Conservation (phyloP, 257 asterid species). For the Solanum paucissectum region DNA sequence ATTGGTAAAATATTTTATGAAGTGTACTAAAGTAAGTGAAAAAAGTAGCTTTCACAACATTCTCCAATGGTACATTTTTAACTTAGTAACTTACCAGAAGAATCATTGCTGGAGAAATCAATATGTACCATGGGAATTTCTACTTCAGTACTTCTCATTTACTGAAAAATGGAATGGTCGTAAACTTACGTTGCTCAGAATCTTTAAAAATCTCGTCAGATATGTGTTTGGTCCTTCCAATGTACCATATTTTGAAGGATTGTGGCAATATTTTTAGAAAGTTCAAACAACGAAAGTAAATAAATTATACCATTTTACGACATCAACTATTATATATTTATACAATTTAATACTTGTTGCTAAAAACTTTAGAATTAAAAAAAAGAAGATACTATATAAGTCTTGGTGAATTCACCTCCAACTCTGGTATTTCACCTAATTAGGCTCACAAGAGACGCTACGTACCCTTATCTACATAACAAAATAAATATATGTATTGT, state of each 20-base stretch:
- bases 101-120: background rate
- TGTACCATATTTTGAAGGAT: background rate
- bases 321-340: background rate
- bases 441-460: background rate
- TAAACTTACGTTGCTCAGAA: background rate
- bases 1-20: background rate
- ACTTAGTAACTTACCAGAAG: background rate
- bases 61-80: background rate
- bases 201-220: background rate
- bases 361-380: no score
- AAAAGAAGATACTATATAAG: no score
- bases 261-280: background rate
- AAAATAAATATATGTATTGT: no score
- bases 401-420: background rate
- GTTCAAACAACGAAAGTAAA: no score
- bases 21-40: background rate
- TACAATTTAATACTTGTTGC: background rate
- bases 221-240: background rate
- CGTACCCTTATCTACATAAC: background rate
- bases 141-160: background rate
- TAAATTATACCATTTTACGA: background rate
- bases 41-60: background rate
- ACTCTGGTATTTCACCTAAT: background rate
- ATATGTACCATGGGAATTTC: background rate
- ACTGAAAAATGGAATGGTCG: background rate